Evolutionary conservation across 2,329 filamentous ascomycete genomes (phyloP).

Genomic region (Aspergillus sp.): DNA sequence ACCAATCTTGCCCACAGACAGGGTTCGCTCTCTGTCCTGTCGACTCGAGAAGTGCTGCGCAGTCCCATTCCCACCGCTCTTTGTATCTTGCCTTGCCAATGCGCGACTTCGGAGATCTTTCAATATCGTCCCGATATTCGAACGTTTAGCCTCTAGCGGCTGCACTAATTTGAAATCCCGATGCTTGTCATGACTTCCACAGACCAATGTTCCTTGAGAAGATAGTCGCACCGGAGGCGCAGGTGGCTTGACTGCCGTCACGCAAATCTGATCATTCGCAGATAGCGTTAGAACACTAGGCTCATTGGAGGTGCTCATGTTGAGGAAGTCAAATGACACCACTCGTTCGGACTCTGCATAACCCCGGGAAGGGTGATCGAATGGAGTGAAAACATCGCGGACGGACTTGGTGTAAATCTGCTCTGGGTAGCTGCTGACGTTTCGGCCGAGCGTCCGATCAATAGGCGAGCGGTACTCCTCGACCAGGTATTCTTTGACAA

Average conservation of each 20-base stretch:
- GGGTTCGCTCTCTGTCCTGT: conserved; percentile 41
- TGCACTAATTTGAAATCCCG: conserved; percentile 37
- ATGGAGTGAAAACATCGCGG: conserved; percentile 52
- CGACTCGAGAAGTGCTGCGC: conserved; percentile 41
- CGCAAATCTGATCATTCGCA: conserved; percentile 55
- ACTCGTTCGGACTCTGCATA: conserved; percentile 54
- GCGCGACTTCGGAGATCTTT: conserved; percentile 34
- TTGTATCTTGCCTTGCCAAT: conserved; percentile 22
- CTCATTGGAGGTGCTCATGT: conserved; percentile 50
- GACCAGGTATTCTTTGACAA: conserved; percentile 55
- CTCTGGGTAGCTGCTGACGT: conserved; percentile 46
- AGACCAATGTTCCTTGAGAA: conserved; percentile 40
- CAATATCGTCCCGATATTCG: conserved; percentile 36
- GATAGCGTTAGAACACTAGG: conserved; percentile 59
- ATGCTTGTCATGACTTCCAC: conserved; percentile 33
- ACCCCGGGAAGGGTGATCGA: conserved; percentile 49
- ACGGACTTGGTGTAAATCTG: conserved; percentile 51
- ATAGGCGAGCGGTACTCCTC: conserved; percentile 45
- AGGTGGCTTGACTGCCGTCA: conserved; percentile 53
- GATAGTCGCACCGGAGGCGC: conserved; percentile 45
- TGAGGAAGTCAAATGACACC: conserved; percentile 66
- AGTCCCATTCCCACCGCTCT: conserved; percentile 6
- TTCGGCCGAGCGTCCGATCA: conserved; percentile 46
- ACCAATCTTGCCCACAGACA: conserved; percentile 36
- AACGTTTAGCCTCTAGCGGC: conserved; percentile 34